A percentile compares a stretch with the other conserved stretches of the same genome.
phyloP scores from a whole-genome alignment of 2,329 filamentous ascomycete genomes.

The Clathrospora elynae region DNA sequence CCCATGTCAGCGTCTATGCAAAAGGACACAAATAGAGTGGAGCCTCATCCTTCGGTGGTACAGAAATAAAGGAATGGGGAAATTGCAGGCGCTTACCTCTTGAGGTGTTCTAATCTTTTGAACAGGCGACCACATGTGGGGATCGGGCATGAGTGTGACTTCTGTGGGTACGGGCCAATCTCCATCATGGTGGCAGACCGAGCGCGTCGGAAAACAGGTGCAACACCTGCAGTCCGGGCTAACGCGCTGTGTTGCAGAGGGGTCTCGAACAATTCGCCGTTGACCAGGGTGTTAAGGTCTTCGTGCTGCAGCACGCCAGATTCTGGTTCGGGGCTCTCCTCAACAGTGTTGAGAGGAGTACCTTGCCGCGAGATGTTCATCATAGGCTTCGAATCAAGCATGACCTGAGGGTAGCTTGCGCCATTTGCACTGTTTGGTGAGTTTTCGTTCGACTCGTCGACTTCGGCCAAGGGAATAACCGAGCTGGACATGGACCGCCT shows the following conservation, averaged over 20 bases:
- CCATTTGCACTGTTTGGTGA: conserved; percentile 78
- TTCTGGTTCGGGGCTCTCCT: conserved; percentile 79
- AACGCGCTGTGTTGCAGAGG: conserved; percentile 62
- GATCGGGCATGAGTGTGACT: conserved; percentile 99
- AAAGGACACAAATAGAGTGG: conserved; percentile 32
- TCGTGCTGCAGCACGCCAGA: conserved; percentile 71
- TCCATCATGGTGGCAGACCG: conserved; percentile 97
- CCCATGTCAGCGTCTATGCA: conserved; percentile 57
- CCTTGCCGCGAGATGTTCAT: conserved; percentile 85
- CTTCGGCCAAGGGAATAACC: conserved; percentile 79
- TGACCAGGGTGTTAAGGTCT: conserved; percentile 61
- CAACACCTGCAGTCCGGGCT: conserved; percentile 63
- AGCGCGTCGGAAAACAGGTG: conserved; percentile 83
- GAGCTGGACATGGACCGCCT: conserved; percentile 89
- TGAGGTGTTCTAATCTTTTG: conserved; percentile 98
- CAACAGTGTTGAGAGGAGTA: conserved; percentile 84
- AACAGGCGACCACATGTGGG: conserved; percentile 95
- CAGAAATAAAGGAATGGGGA: conserved; percentile 24
- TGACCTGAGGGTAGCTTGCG: conserved; percentile 58
- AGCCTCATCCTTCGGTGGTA: conserved; percentile 13
- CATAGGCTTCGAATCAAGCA: conserved; percentile 73
- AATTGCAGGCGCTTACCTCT: conserved; percentile 74
- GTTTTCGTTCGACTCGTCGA: conserved; percentile 76
- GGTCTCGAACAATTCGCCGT: conserved; percentile 45
- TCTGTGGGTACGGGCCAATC: conserved; percentile 92